Percentiles rank a stretch among this genome's conserved stretches.
phyloP scores from a whole-genome alignment of 495 filamentous ascomycete genomes.

The Hypoxylon fuscum region DNA sequence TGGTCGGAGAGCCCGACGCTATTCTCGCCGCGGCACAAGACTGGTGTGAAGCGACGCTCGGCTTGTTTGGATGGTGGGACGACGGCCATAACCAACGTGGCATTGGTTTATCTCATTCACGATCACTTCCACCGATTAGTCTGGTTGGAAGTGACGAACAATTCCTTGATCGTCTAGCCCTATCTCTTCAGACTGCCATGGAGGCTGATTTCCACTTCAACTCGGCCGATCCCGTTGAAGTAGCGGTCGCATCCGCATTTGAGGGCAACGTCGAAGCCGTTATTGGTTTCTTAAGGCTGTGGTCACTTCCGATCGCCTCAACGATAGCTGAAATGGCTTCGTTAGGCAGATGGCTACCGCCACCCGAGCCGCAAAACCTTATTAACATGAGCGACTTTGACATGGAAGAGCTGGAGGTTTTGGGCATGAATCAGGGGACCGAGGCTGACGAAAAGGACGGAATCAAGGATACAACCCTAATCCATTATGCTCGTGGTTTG shows the following conservation, averaged over 20 bases:
- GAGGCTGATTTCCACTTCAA: conserved; percentile 71
- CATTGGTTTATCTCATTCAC: conserved; percentile 48
- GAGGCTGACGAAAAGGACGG: conserved; percentile 58
- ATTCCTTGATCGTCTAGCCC: conserved; percentile 59
- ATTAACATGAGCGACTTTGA: conserved; percentile 57
- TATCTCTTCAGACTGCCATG: conserved; percentile 56
- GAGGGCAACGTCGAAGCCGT: conserved; percentile 79
- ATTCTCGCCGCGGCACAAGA: conserved; percentile 77
- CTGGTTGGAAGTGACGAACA: conserved; percentile 39
- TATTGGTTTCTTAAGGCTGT: conserved; percentile 74
- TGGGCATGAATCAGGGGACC: conserved; percentile 56
- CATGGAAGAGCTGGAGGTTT: conserved; percentile 63
- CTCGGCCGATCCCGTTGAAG: conserved; percentile 73
- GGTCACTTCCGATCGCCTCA: conserved; percentile 78
- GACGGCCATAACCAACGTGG: conserved; percentile 69
- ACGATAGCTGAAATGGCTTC: conserved; percentile 82
- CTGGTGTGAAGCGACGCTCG: conserved; percentile 87
- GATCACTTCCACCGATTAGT: conserved; percentile 43
- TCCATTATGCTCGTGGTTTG: conserved; percentile 73
- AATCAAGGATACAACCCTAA: conserved; percentile 75
- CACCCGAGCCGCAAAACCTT: conserved; percentile 54
- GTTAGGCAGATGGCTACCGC: conserved; percentile 77
- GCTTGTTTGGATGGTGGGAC: conserved; percentile 87
- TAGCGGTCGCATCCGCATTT: conserved; percentile 80
- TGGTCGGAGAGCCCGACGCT: conserved; percentile 73